Evolutionary conservation across 306 rosid species (phyloP).

Genomic region (Vicia faba): DNA sequence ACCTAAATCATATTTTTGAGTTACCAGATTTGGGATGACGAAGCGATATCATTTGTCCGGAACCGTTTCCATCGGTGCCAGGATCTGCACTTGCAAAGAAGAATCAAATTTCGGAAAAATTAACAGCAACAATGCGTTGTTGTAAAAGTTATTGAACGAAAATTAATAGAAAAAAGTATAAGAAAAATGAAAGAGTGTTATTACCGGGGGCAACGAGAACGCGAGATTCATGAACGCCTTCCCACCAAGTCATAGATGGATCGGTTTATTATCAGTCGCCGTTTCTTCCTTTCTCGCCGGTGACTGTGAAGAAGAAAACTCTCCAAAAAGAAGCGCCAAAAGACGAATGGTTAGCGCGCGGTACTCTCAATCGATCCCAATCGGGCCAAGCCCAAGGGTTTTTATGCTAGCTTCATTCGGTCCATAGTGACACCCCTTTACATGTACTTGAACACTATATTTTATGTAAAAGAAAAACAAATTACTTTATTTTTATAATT

Average conservation of each 20-base stretch:
- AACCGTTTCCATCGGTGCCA: conserved; percentile 51
- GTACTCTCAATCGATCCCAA: too few relatives aligned
- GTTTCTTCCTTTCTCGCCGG: not conserved
- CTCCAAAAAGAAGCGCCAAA: too few relatives aligned
- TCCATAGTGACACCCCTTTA: too few relatives aligned
- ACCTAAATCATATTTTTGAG: not conserved
- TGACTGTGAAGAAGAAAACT: not conserved
- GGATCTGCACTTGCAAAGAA: conserved; percentile 50
- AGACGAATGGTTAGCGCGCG: too few relatives aligned
- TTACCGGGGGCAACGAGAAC: conserved; percentile 76
- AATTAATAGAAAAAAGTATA: not conserved
- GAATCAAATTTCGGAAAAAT: not conserved
- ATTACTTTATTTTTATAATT: too few relatives aligned
- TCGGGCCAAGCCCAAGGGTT: too few relatives aligned
- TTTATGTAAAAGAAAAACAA: too few relatives aligned
- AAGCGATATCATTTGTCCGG: conserved; percentile 56
- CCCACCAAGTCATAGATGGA: conserved; percentile 61
- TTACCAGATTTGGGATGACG: conserved; percentile 88
- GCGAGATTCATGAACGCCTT: conserved; percentile 67
- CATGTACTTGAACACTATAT: too few relatives aligned
- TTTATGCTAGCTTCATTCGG: too few relatives aligned
- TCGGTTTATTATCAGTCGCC: not conserved
- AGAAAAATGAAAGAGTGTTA: not conserved
- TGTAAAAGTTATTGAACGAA: not conserved
- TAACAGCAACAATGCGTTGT: not conserved